A percentile compares a stretch with the other conserved stretches of the same genome.
These are phyloP conservation scores for Sporothrix luriei DNA, from an alignment of 2,329 filamentous ascomycete genomes.

Conservation along the genomic window DNA sequence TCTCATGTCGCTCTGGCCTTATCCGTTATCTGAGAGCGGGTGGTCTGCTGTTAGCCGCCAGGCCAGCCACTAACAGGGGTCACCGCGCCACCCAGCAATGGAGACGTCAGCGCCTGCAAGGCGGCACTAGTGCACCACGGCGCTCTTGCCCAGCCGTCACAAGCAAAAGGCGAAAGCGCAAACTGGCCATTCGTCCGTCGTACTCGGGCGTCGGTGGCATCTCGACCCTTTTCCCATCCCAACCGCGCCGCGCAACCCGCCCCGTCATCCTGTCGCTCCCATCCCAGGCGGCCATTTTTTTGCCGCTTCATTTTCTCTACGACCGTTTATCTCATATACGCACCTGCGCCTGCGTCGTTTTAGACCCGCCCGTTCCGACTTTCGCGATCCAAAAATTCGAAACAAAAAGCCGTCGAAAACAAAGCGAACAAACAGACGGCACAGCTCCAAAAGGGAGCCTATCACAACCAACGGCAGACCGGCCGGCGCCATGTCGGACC, in stretches of 20 bases:
- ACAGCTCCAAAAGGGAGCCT: not conserved
- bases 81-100: conserved; percentile 3
- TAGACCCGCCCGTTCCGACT: too few relatives aligned
- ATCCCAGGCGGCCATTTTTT: not conserved
- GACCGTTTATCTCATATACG: too few relatives aligned
- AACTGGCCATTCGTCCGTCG: conserved; percentile 26
- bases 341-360: too few relatives aligned
- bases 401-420: not conserved
- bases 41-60: not conserved
- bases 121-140: not conserved
- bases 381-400: not conserved
- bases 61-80: conserved; percentile 22
- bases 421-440: not conserved
- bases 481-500: conserved; percentile 54
- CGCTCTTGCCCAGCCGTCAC: conserved; percentile 14
- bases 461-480: not conserved
- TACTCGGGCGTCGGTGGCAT: conserved; percentile 14
- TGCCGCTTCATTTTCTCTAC: not conserved
- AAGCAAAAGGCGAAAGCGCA: conserved; percentile 30
- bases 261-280: not conserved
- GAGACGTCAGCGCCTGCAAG: not conserved
- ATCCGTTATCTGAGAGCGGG: conserved; percentile 17
- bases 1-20: conserved; percentile 12
- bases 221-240: not conserved
- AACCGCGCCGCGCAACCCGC: conserved; percentile 4